Percentiles rank a stretch among this genome's conserved stretches.
Evolutionary conservation across 352 stramenopile species (phyloP).

Genomic region (Pythium aphanidermatum): DNA sequence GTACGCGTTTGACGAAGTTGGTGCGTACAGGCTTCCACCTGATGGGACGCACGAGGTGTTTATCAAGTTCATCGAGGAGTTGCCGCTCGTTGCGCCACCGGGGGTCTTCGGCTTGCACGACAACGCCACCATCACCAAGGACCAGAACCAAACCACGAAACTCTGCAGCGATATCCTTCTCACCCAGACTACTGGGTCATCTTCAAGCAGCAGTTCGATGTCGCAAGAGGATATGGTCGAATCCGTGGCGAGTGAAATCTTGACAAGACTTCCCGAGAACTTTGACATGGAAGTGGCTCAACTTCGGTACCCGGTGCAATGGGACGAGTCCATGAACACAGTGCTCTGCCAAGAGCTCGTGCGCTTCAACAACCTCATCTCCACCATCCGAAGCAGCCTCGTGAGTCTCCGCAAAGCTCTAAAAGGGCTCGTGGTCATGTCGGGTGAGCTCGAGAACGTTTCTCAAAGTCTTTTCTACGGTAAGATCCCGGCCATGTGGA

Average conservation of each 20-base stretch:
- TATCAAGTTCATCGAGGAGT: constrained; percentile 75
- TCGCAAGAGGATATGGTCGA: constrained; percentile 90
- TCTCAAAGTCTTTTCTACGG: constrained; percentile 89
- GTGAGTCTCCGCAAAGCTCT: constrained; percentile 86
- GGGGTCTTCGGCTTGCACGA: constrained; percentile 93
- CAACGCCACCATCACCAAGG: constrained; percentile 93
- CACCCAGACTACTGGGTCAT: constrained; percentile 78
- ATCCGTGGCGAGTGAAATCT: constrained; percentile 82
- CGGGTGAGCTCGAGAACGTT: constrained; percentile 89
- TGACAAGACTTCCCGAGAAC: constrained; percentile 77
- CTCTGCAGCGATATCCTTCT: constrained; percentile 92
- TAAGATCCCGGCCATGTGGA: constrained; percentile 90
- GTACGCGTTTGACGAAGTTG: constrained; percentile 65
- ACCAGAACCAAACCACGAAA: constrained; percentile 92
- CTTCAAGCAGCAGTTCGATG: constrained; percentile 46
- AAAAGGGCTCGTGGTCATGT: constrained; percentile 94
- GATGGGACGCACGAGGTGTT: constrained; percentile 76
- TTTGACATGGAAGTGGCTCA: constrained; percentile 93
- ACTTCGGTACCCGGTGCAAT: constrained; percentile 88
- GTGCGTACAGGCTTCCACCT: constrained; percentile 64
- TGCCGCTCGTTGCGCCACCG: constrained; percentile 84
- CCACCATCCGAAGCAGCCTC: constrained; percentile 83
- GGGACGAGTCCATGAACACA: constrained; percentile 93
- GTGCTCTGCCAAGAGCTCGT: constrained; percentile 92
- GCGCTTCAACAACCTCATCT: constrained; percentile 91